Evolutionary conservation across 139 green algal species (phyloP).

Genomic region (Micractinium conductrix): DNA sequence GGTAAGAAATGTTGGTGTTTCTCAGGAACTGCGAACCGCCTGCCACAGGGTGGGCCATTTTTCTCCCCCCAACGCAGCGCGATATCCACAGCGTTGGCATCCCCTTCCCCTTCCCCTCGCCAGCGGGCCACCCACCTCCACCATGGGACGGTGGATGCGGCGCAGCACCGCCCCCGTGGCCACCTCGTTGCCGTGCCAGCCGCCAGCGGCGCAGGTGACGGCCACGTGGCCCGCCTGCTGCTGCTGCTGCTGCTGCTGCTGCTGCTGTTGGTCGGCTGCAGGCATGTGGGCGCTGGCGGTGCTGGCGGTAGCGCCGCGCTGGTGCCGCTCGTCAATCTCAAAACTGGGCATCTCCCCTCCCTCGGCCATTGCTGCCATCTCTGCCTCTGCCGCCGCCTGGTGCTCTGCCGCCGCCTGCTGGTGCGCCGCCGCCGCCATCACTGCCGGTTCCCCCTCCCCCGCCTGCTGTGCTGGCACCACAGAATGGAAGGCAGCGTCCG

Average conservation of each 20-base stretch:
- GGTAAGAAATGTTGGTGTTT: too few species aligned
- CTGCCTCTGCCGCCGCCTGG: neutral
- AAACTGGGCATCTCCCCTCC: too few species aligned
- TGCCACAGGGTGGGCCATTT: too few species aligned
- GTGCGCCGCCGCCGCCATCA: neutral
- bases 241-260: neutral
- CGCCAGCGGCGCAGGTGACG: neutral
- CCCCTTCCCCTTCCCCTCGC: too few species aligned
- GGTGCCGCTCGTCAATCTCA: too few species aligned
- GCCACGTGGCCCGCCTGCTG: neutral
- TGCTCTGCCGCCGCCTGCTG: neutral
- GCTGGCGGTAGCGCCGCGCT: too few species aligned
- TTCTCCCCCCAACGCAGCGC: too few species aligned
- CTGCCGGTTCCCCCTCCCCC: neutral
- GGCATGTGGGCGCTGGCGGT: too few species aligned
- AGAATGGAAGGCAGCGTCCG: neutral
- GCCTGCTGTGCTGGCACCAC: neutral
- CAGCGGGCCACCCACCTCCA: conserved; percentile 7
- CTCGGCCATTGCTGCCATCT: neutral
- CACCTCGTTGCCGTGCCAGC: conserved; percentile 25
- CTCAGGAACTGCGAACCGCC: neutral
- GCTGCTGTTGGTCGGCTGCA: neutral
- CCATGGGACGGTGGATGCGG: conserved; percentile 12
- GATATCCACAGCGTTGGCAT: too few species aligned
- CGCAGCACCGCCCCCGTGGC: conserved; percentile 7